A percentile compares a stretch with the other conserved stretches of the same genome.
These are phyloP conservation scores for Quercus mongolica DNA, from an alignment of 306 rosid genomes.

Conservation along the genomic window DNA sequence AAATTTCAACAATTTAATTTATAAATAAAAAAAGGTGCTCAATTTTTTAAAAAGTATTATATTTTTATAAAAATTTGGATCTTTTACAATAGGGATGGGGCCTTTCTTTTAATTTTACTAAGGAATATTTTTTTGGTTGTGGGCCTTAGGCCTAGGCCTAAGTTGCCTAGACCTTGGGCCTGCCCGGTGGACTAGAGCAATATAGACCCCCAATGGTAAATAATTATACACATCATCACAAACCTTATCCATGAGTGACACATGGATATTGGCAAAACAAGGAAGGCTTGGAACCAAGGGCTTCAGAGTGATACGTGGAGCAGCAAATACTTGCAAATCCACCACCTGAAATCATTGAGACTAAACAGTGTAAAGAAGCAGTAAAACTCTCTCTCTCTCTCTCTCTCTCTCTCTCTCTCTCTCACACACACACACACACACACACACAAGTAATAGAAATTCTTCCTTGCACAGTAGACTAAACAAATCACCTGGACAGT, in stretches of 20 bases:
- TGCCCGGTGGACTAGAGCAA: neutral
- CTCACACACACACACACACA: neutral
- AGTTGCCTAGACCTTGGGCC: no score
- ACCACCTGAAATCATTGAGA: constrained; percentile 52
- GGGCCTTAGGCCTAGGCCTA: no score
- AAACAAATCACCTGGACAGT: constrained; percentile 55
- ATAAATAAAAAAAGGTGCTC: no score
- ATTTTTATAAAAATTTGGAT: no score
- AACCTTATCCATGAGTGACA: constrained; percentile 96
- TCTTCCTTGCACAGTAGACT: neutral
- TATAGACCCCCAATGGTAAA: neutral
- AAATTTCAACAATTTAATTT: no score
- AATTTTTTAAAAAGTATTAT: no score
- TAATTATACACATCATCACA: constrained; percentile 22
- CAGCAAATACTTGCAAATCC: constrained; percentile 75
- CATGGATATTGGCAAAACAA: constrained; percentile 76
- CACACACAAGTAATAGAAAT: neutral
- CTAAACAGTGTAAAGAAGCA: constrained; percentile 14
- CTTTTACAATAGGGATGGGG: no score
- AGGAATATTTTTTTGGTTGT: no score
- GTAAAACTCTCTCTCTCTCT: neutral
- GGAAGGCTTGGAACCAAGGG: constrained; percentile 98
- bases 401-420: neutral
- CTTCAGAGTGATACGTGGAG: constrained; percentile 83
- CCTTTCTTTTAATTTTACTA: no score